A percentile compares a stretch with the other conserved stretches of the same genome.
Evolutionary conservation across 176 grass and related monocot genomes (phyloP).

Genomic region (Oryza punctata): DNA sequence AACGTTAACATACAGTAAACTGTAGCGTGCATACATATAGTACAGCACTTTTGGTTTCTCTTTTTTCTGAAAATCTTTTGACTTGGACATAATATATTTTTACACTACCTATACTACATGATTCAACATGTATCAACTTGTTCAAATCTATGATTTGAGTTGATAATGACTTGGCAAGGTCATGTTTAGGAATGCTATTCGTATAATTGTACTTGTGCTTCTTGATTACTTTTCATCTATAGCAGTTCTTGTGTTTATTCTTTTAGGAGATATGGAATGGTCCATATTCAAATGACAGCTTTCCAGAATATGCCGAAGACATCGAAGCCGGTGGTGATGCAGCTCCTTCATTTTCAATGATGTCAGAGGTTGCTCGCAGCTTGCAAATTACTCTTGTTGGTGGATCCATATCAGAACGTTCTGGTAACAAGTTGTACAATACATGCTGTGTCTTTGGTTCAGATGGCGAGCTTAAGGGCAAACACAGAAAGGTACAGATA

Average conservation of each 20-base stretch:
- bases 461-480: conserved; percentile 88
- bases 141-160: neutral
- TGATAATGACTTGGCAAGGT: neutral
- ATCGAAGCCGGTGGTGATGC: conserved; percentile 81
- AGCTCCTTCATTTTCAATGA: conserved; percentile 89
- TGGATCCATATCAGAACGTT: conserved; percentile 90
- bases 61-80: conserved; percentile 2
- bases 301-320: conserved; percentile 87
- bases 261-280: conserved; percentile 96
- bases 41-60: neutral
- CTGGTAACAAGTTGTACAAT: conserved; percentile 80
- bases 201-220: neutral
- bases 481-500: conserved; percentile 80
- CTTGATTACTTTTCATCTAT: conserved; percentile 1
- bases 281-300: conserved; percentile 93
- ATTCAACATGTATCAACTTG: conserved; percentile 3
- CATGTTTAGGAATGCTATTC: neutral
- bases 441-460: conserved; percentile 87
- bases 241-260: conserved; percentile 20
- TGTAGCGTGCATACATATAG: neutral
- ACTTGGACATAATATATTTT: conserved; percentile 2
- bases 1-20: neutral
- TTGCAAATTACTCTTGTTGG: conserved; percentile 88
- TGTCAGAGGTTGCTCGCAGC: conserved; percentile 67
- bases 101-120: neutral